A percentile compares a stretch with the other conserved stretches of the same genome.
These are phyloP conservation scores for Piloderma croceum DNA, from an alignment of 768 basidiomycete species.

Conservation along the genomic window DNA sequence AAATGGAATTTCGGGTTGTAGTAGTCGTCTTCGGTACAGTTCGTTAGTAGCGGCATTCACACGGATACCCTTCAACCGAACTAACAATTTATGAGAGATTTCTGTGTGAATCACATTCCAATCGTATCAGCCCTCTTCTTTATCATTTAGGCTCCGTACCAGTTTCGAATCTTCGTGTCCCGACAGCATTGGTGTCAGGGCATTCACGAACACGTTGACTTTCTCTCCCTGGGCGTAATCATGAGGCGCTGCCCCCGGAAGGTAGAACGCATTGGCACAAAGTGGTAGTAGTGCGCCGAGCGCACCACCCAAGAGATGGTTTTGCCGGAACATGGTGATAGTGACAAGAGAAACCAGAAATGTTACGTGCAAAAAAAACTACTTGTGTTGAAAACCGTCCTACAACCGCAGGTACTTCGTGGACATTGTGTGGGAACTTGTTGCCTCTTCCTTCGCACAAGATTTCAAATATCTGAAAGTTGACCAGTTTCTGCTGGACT, in stretches of 20 bases:
- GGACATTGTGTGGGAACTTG: too few species aligned
- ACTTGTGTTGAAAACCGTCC: too few species aligned
- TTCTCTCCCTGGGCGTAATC: slow-evolving; percentile 70
- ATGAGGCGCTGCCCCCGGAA: slow-evolving; percentile 82
- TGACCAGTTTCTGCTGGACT: too few species aligned
- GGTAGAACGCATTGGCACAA: slow-evolving; percentile 67
- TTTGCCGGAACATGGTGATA: too few species aligned
- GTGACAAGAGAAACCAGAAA: too few species aligned
- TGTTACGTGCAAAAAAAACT: too few species aligned
- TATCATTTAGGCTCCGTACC: too few species aligned
- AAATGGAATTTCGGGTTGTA: slow-evolving; percentile 85
- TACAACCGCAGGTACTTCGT: too few species aligned
- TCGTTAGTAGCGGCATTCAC: slow-evolving; percentile 1
- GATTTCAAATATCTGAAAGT: too few species aligned
- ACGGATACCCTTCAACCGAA: background rate
- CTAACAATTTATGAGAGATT: slow-evolving; percentile 87
- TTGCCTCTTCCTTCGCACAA: too few species aligned
- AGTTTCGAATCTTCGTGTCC: slow-evolving; percentile 66
- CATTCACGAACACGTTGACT: slow-evolving; percentile 81
- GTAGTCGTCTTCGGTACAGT: slow-evolving; percentile 69
- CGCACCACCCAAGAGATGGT: slow-evolving; percentile 7
- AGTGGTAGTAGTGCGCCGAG: slow-evolving; percentile 11
- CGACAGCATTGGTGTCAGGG: slow-evolving; percentile 79
- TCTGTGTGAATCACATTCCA: too few species aligned
- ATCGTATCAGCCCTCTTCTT: too few species aligned